phyloP scores from a whole-genome alignment of 768 basidiomycete genomes.

The Lepiota brunneoincarnata region DNA sequence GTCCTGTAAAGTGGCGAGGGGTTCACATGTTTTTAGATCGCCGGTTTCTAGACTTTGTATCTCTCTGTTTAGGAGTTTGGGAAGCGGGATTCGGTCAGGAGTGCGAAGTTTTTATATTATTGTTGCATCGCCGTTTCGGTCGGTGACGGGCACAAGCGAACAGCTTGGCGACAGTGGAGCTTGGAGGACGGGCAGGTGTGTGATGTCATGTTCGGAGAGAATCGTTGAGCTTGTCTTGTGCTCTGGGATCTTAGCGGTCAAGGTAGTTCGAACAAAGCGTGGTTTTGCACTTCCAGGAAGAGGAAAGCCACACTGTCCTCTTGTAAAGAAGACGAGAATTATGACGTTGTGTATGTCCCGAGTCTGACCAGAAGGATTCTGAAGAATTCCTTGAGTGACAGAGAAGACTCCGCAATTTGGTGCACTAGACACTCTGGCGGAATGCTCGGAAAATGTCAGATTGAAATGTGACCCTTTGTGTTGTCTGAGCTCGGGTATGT shows the following conservation, averaged over 20 bases:
- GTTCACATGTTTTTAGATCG: too few relatives aligned
- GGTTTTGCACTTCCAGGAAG: slow-evolving; percentile 1
- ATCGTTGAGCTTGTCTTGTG: too few relatives aligned
- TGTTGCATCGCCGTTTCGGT: too few relatives aligned
- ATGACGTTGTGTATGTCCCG: background rate
- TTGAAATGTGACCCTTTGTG: background rate
- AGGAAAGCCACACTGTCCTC: slow-evolving; percentile 3
- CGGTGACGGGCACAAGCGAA: too few relatives aligned
- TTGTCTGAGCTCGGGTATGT: background rate
- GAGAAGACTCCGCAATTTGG: slow-evolving; percentile 3
- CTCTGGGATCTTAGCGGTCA: background rate
- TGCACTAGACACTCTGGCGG: background rate
- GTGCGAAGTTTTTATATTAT: too few relatives aligned
- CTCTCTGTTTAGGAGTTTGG: too few relatives aligned
- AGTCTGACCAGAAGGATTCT: slow-evolving; percentile 2
- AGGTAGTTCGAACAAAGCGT: background rate
- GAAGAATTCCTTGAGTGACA: slow-evolving; percentile 1
- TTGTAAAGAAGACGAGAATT: background rate
- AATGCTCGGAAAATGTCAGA: background rate
- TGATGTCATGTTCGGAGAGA: too few relatives aligned
- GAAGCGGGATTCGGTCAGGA: too few relatives aligned
- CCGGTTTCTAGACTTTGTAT: too few relatives aligned
- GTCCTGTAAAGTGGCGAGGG: too few relatives aligned
- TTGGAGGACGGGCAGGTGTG: too few relatives aligned
- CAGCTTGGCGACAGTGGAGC: too few relatives aligned